These are phyloP conservation scores for Phytophthora fragariae DNA, from an alignment of 352 stramenopile genomes.

Conservation along the genomic window DNA sequence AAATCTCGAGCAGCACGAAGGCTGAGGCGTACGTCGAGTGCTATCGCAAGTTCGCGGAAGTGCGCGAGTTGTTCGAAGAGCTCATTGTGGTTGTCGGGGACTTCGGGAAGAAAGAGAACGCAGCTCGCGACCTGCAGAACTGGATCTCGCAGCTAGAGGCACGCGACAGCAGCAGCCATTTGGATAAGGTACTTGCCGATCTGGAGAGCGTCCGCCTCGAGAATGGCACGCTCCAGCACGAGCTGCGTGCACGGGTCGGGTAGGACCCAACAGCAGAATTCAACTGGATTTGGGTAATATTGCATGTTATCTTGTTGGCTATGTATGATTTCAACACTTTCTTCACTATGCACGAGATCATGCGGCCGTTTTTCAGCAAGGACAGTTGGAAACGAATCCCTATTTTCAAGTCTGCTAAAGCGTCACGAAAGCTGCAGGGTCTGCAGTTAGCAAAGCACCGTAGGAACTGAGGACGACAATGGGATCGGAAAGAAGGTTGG, in stretches of 20 bases:
- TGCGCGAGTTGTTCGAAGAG: conserved; percentile 88
- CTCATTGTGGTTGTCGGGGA: conserved; percentile 71
- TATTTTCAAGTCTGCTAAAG: conserved; percentile 17
- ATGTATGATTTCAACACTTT: neutral
- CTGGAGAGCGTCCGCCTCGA: conserved; percentile 74
- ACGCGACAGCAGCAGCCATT: conserved; percentile 73
- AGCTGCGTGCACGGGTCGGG: conserved; percentile 44
- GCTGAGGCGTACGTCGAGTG: conserved; percentile 72
- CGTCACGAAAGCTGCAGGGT: neutral
- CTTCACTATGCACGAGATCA: neutral
- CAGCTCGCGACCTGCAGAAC: conserved; percentile 76
- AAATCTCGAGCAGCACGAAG: conserved; percentile 33
- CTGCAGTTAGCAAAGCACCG: neutral
- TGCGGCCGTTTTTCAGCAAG: neutral
- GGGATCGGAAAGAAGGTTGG: conserved; percentile 37
- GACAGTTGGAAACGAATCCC: conserved; percentile 6
- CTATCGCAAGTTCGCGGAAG: conserved; percentile 85
- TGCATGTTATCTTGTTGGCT: neutral
- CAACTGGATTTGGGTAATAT: neutral
- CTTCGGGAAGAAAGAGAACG: conserved; percentile 83
- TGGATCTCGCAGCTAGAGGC: conserved; percentile 84
- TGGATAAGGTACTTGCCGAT: conserved; percentile 79
- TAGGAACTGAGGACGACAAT: conserved; percentile 2
- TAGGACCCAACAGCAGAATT: conserved; percentile 3
- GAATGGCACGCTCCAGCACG: conserved; percentile 65